Conservation (phyloP, 2,329 filamentous ascomycete species). For the Colletotrichum lupini region DNA sequence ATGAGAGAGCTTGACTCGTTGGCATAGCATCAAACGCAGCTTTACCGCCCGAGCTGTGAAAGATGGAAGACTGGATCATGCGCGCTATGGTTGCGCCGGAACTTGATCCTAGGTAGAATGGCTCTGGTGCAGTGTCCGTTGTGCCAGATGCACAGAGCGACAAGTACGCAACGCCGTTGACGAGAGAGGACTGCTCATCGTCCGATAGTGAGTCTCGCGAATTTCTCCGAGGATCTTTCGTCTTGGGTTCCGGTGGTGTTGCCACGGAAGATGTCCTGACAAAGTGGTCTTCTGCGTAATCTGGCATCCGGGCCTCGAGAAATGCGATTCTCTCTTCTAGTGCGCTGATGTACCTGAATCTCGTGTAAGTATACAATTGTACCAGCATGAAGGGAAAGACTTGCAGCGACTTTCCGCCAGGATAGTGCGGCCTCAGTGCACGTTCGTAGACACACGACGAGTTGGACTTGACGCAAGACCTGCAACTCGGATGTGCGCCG, state of each 20-base stretch:
- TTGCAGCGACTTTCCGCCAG: constrained; percentile 41
- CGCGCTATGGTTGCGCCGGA: constrained; percentile 42
- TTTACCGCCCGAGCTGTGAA: constrained; percentile 32
- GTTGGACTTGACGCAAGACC: constrained; percentile 39
- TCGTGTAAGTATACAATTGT: not conserved
- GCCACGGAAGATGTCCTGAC: not conserved
- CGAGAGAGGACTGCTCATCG: constrained; percentile 37
- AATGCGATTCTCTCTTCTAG: constrained; percentile 44
- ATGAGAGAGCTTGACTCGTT: not conserved
- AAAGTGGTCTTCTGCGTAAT: constrained; percentile 42
- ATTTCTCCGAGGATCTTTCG: not conserved
- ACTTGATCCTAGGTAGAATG: constrained; percentile 42
- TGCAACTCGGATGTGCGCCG: constrained; percentile 40
- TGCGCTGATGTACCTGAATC: constrained; percentile 40
- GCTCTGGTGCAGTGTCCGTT: constrained; percentile 39
- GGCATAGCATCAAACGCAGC: constrained; percentile 14
- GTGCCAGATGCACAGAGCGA: constrained; percentile 41
- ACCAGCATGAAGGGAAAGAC: not conserved
- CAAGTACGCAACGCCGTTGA: constrained; percentile 42
- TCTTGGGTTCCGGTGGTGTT: not conserved
- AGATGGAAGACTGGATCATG: constrained; percentile 42
- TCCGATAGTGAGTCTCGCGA: constrained; percentile 34
- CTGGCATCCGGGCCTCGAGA: constrained; percentile 41
- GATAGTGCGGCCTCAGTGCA: constrained; percentile 41
- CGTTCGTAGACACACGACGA: constrained; percentile 40